phyloP scores from a whole-genome alignment of 2,329 filamentous ascomycete genomes.

The Venturia carpophila region DNA sequence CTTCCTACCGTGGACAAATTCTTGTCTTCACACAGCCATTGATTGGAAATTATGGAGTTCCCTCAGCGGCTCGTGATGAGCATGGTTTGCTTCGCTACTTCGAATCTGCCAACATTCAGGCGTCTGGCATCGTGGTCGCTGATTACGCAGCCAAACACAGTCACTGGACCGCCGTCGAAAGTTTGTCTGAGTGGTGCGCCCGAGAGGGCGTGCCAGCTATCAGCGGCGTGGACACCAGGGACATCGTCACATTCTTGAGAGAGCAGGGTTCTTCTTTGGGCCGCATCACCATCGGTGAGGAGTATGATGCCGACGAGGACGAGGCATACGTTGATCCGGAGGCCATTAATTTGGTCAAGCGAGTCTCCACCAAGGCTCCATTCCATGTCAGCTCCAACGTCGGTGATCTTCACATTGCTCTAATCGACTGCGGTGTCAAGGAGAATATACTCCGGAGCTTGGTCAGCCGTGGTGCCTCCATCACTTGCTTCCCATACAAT shows the following conservation, averaged over 20 bases:
- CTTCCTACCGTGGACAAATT: conserved; percentile 76
- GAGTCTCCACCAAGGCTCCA: conserved; percentile 94
- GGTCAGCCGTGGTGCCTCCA: conserved; percentile 81
- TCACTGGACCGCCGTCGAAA: conserved; percentile 98
- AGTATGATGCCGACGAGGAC: conserved; percentile 97
- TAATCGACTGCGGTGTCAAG: conserved; percentile 98
- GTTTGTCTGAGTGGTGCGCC: conserved; percentile 86
- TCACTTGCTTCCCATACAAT: conserved; percentile 92
- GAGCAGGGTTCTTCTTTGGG: conserved; percentile 96
- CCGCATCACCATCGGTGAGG: conserved; percentile 88
- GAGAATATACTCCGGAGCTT: conserved; percentile 98
- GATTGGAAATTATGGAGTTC: conserved; percentile 98
- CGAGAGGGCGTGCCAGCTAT: conserved; percentile 94
- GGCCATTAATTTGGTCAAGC: conserved; percentile 92
- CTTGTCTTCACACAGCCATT: conserved; percentile 96
- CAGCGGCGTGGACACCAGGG: conserved; percentile 92
- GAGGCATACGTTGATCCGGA: conserved; percentile 92
- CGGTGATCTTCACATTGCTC: conserved; percentile 80
- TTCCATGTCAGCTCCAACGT: conserved; percentile 85
- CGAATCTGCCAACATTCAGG: conserved; percentile 95
- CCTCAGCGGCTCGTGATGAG: conserved; percentile 74
- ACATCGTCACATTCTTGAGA: conserved; percentile 89
- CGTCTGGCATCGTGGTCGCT: conserved; percentile 88
- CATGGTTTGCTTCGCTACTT: conserved; percentile 95
- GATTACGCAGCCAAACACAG: conserved; percentile 92